A percentile compares a stretch with the other conserved stretches of the same genome.
These are phyloP conservation scores for Pontederia crassipes DNA, from an alignment of 176 grass and related monocot species.

Conservation along the genomic window DNA sequence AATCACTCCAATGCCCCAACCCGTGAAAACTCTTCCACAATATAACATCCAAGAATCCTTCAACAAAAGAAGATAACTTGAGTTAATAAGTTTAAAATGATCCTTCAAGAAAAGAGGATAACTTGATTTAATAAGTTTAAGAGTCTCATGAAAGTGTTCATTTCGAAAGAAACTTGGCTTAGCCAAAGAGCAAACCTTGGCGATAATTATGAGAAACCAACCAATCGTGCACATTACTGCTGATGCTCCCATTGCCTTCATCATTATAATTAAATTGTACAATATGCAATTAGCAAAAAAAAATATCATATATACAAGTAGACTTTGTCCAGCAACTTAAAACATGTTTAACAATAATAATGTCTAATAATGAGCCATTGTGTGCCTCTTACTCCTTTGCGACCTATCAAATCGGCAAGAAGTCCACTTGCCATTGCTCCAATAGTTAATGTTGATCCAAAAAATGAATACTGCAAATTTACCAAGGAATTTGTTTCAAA, in stretches of 20 bases:
- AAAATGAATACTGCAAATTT: constrained; percentile 37
- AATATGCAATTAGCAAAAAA: neutral
- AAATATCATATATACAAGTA: neutral
- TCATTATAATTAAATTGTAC: constrained; percentile 9
- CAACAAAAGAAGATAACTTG: no score
- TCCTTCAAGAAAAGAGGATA: no score
- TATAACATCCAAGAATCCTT: constrained; percentile 48
- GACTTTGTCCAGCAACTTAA: no score
- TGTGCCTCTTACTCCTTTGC: constrained; percentile 44
- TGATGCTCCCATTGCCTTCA: constrained; percentile 45
- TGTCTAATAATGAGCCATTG: no score
- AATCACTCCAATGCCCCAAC: constrained; percentile 58
- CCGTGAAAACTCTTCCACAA: constrained; percentile 42
- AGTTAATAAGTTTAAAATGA: no score
- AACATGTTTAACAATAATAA: no score
- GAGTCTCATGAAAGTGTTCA: no score
- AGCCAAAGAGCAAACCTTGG: constrained; percentile 19
- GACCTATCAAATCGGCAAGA: constrained; percentile 32
- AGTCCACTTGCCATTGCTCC: constrained; percentile 40
- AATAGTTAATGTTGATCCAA: constrained; percentile 41
- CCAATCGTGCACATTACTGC: constrained; percentile 39
- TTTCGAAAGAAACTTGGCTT: no score
- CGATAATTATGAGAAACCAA: constrained; percentile 54
- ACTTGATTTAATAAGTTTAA: no score
- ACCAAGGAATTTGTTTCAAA: neutral